Conservation (phyloP, 2,329 filamentous ascomycete species). For the Phyllosticta citriasiana region DNA sequence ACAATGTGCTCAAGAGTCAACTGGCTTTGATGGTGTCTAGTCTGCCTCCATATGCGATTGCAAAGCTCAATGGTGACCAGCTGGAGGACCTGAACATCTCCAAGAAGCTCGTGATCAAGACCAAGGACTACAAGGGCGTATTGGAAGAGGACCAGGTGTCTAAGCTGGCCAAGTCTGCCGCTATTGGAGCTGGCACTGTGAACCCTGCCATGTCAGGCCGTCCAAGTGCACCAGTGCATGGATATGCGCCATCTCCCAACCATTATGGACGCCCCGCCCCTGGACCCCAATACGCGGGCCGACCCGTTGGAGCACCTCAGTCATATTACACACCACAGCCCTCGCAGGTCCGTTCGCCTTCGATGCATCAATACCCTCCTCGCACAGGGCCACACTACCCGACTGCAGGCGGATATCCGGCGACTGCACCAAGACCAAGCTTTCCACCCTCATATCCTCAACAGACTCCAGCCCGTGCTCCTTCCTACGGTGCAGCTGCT, state of each 20-base stretch:
- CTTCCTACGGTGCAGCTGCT: constrained; percentile 7
- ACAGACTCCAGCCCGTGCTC: constrained; percentile 6
- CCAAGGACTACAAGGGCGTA: constrained; percentile 63
- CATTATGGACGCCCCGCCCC: background rate
- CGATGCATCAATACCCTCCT: constrained; percentile 26
- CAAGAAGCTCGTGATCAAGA: constrained; percentile 63
- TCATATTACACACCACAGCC: constrained; percentile 27
- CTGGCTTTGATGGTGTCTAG: constrained; percentile 62
- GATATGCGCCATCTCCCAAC: constrained; percentile 5
- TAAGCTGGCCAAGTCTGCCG: constrained; percentile 32
- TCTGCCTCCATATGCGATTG: constrained; percentile 74
- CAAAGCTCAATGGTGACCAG: constrained; percentile 77
- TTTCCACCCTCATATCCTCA: constrained; percentile 21
- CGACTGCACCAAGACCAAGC: constrained; percentile 12
- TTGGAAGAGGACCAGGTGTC: constrained; percentile 70
- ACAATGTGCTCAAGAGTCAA: constrained; percentile 66
- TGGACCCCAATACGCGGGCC: constrained; percentile 13
- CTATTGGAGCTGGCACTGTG: constrained; percentile 19
- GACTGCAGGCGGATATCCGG: constrained; percentile 19
- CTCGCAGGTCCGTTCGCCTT: constrained; percentile 24
- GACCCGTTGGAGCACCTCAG: constrained; percentile 21
- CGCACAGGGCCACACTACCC: constrained; percentile 21
- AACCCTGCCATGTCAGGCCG: constrained; percentile 21
- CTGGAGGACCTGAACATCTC: constrained; percentile 75
- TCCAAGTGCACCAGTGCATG: constrained; percentile 13